phyloP scores from a whole-genome alignment of 495 filamentous ascomycete genomes.

The Neurospora sp. region DNA sequence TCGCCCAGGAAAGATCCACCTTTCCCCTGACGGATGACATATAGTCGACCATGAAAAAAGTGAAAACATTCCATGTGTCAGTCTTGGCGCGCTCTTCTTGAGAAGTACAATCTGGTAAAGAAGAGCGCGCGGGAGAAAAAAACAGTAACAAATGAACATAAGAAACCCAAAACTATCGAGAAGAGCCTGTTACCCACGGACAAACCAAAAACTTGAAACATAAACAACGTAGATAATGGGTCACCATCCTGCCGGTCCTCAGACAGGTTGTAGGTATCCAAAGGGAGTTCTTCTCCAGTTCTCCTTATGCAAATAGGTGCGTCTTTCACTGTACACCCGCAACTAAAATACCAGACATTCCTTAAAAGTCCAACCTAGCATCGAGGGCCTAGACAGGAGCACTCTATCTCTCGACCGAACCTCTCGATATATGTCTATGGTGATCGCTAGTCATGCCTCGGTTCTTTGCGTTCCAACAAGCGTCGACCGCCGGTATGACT shows the following conservation, averaged over 20 bases:
- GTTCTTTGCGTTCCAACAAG: slow-evolving; percentile 35
- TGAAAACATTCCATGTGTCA: background rate
- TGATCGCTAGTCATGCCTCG: slow-evolving; percentile 2
- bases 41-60: background rate
- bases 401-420: background rate
- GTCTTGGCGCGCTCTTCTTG: background rate
- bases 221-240: background rate
- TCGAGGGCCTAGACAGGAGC: background rate
- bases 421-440: background rate
- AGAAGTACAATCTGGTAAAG: background rate
- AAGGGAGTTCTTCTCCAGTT: background rate
- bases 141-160: background rate
- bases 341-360: background rate
- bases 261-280: background rate
- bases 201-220: background rate
- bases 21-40: background rate
- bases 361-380: background rate
- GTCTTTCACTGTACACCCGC: background rate
- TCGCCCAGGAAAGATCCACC: background rate
- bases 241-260: background rate
- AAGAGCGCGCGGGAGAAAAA: background rate
- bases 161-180: background rate
- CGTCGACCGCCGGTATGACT: slow-evolving; percentile 30
- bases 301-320: background rate
- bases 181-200: background rate